A percentile compares a stretch with the other conserved stretches of the same genome.
Conservation (phyloP, 1,284 basidiomycete species). For the Tranzscheliella williamsii region DNA sequence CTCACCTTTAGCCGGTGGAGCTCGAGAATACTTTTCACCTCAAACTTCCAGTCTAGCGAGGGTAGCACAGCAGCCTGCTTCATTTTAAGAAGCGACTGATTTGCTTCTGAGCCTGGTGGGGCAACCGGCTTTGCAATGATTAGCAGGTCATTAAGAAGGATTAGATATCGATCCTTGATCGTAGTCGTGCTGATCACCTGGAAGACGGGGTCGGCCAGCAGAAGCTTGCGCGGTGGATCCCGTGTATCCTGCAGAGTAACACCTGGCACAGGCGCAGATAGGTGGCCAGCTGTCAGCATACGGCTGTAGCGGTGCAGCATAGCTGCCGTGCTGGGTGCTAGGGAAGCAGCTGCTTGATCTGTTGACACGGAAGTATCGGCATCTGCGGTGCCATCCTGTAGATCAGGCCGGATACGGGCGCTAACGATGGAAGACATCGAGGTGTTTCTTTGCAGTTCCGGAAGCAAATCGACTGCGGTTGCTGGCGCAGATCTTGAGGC, state of each 20-base stretch:
- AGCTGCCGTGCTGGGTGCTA: constrained; percentile 41
- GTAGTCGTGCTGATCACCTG: constrained; percentile 92
- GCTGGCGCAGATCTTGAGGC: no score
- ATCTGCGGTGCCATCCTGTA: constrained; percentile 36
- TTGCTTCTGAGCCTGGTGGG: constrained; percentile 67
- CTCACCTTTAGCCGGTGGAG: constrained; percentile 35
- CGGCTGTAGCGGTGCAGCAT: constrained; percentile 50
- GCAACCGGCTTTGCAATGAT: constrained; percentile 71
- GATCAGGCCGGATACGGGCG: constrained; percentile 14
- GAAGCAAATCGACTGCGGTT: no score
- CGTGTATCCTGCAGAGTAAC: constrained; percentile 60
- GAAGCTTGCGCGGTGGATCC: constrained; percentile 80
- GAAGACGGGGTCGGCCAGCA: constrained; percentile 81
- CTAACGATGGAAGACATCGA: constrained; percentile 27
- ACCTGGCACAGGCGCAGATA: constrained; percentile 10
- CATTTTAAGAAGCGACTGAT: constrained; percentile 64
- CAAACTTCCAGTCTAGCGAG: constrained; percentile 43
- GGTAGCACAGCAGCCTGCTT: constrained; percentile 28
- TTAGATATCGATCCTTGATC: constrained; percentile 92
- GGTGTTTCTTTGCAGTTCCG: constrained; percentile 19
- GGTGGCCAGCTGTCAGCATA: constrained; percentile 23
- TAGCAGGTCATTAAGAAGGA: constrained; percentile 91
- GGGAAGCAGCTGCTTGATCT: constrained; percentile 2
- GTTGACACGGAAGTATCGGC: constrained; percentile 6
- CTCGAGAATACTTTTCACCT: constrained; percentile 45